These are phyloP conservation scores for Patellifolia procumbens DNA, from an alignment of 179 eudicot species.

Conservation along the genomic window DNA sequence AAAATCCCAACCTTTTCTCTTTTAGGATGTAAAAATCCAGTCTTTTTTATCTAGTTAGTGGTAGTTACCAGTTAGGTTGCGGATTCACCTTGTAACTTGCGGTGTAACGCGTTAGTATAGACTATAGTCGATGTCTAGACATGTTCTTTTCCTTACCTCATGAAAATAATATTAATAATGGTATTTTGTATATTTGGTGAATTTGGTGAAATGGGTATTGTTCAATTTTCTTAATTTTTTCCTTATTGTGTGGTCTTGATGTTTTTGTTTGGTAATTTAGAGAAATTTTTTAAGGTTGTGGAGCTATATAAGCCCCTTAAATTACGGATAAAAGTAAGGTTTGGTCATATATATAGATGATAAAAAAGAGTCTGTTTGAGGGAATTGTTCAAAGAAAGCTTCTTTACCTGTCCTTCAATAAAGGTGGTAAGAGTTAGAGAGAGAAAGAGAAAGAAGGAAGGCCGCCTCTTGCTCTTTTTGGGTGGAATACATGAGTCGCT, in stretches of 20 bases:
- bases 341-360: slow-evolving; percentile 11
- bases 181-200: too few species aligned
- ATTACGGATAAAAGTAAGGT: slow-evolving; percentile 34
- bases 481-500: slow-evolving; percentile 33
- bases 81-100: too few species aligned
- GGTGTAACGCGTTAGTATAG: too few species aligned
- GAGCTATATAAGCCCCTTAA: slow-evolving; percentile 29
- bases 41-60: not conserved
- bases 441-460: slow-evolving; percentile 21
- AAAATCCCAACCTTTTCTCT: not conserved
- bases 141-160: too few species aligned
- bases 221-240: not conserved
- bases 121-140: too few species aligned
- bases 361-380: slow-evolving; percentile 9
- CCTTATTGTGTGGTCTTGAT: slow-evolving; percentile 29
- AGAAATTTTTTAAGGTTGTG: slow-evolving; percentile 16
- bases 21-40: not conserved
- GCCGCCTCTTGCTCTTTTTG: slow-evolving; percentile 28
- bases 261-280: slow-evolving; percentile 19
- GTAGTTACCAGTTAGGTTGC: too few species aligned
- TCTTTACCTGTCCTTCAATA: slow-evolving; percentile 41
- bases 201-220: slow-evolving; percentile 14
- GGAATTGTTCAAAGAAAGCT: slow-evolving; percentile 41
- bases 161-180: too few species aligned
- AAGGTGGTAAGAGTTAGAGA: slow-evolving; percentile 25